Evolutionary conservation across 139 green algal species (phyloP).

Genomic region (Eudorina sp.): DNA sequence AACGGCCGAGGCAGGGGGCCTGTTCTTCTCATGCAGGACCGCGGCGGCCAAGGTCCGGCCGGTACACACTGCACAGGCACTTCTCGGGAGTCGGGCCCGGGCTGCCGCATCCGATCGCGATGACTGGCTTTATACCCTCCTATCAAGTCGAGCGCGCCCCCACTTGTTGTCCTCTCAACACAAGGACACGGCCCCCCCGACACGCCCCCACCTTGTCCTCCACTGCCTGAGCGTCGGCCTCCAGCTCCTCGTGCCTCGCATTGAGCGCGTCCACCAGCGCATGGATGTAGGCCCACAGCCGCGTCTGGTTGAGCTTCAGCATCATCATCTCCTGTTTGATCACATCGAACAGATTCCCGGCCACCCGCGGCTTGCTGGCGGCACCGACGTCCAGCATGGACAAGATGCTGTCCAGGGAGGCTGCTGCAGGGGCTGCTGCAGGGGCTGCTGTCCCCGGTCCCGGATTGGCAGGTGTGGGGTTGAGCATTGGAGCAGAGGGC

Average conservation of each 20-base stretch:
- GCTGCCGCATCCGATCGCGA: background rate
- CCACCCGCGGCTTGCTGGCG: conserved; percentile 51
- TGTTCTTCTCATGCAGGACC: too few relatives aligned
- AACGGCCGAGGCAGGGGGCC: too few relatives aligned
- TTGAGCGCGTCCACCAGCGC: conserved; percentile 39
- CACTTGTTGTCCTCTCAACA: background rate
- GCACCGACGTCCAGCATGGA: conserved; percentile 56
- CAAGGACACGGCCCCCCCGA: background rate
- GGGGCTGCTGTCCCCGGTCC: background rate
- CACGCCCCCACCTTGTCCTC: conserved; percentile 14
- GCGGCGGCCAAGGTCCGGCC: too few relatives aligned
- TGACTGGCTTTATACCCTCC: background rate
- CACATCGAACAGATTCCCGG: conserved; percentile 63
- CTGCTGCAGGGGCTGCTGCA: background rate
- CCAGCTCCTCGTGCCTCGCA: conserved; percentile 37
- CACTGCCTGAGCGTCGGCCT: conserved; percentile 13
- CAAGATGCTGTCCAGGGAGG: conserved; percentile 56
- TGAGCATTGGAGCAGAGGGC: too few relatives aligned
- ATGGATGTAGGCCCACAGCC: conserved; percentile 40
- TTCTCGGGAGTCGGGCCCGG: too few relatives aligned
- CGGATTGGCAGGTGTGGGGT: background rate
- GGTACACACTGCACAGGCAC: too few relatives aligned
- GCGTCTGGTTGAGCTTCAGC: conserved; percentile 50
- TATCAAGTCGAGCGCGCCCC: background rate
- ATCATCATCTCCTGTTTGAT: conserved; percentile 70